Evolutionary conservation across 1,139 yeast genomes (phyloP).

Genomic region (Scheffersomyces titani): DNA sequence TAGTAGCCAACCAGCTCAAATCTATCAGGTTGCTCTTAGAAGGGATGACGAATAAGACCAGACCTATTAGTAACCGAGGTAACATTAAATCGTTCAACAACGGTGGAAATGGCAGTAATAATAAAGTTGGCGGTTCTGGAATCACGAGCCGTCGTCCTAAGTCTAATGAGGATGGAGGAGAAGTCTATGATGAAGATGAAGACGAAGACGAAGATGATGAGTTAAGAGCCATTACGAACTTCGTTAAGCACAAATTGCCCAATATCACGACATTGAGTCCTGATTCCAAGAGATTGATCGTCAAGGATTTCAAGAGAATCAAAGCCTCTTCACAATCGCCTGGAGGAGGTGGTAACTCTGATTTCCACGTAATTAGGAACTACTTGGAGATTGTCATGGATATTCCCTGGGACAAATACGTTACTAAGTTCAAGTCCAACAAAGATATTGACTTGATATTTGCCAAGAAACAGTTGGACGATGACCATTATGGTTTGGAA

Average conservation of each 20-base stretch:
- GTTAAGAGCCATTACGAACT: constrained; percentile 41
- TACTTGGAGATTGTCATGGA: constrained; percentile 72
- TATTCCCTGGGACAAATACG: constrained; percentile 59
- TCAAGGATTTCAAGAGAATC: constrained; percentile 66
- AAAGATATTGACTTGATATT: constrained; percentile 50
- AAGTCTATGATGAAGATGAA: constrained; percentile 23
- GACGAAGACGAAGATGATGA: constrained; percentile 51
- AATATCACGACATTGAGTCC: constrained; percentile 32
- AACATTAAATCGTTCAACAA: constrained; percentile 4
- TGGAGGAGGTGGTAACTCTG: constrained; percentile 59
- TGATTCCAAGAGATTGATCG: constrained; percentile 59
- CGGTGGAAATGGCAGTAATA: constrained; percentile 2
- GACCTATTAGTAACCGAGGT: neutral
- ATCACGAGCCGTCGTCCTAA: constrained; percentile 2
- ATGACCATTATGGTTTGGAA: constrained; percentile 82
- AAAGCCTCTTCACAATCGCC: constrained; percentile 54
- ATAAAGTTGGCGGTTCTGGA: neutral
- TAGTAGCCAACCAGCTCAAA: constrained; percentile 62
- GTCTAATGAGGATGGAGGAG: constrained; percentile 11
- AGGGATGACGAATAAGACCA: constrained; percentile 39
- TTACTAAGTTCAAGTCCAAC: constrained; percentile 40
- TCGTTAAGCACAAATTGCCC: constrained; percentile 50
- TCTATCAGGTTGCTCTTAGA: constrained; percentile 58
- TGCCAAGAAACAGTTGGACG: constrained; percentile 66
- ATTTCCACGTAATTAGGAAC: constrained; percentile 70